Percentiles rank a stretch among this genome's conserved stretches.
These are phyloP conservation scores for Phaeotremella fagi DNA, from an alignment of 768 basidiomycete species.

Conservation along the genomic window DNA sequence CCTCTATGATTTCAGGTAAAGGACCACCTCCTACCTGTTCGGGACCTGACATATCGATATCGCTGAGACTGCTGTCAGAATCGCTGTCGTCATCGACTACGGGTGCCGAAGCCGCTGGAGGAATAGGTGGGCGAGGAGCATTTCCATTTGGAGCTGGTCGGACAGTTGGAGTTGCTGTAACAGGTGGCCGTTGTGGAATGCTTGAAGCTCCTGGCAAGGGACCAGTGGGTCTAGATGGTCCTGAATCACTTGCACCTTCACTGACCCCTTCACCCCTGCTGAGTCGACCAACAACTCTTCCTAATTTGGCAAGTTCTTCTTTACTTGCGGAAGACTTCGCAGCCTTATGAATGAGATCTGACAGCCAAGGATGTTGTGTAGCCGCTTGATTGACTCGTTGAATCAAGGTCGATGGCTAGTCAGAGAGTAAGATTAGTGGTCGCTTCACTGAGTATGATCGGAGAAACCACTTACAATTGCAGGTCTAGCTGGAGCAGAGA, in stretches of 20 bases:
- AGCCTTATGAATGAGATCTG: constrained; percentile 41
- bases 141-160: not conserved
- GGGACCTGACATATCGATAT: constrained; percentile 30
- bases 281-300: constrained; percentile 26
- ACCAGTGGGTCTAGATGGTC: not conserved
- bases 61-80: constrained; percentile 23
- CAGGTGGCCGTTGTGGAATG: not conserved
- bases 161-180: not conserved
- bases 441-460: too few species aligned
- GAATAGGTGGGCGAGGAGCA: not conserved
- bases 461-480: not conserved
- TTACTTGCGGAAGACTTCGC: constrained; percentile 32
- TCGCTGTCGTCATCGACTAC: constrained; percentile 7
- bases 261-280: constrained; percentile 30
- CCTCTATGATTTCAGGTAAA: not conserved
- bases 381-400: constrained; percentile 40
- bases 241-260: constrained; percentile 6
- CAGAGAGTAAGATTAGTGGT: not conserved
- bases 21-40: constrained; percentile 38
- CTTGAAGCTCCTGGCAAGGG: not conserved
- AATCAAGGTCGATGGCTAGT: constrained; percentile 23
- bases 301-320: constrained; percentile 35
- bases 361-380: constrained; percentile 32
- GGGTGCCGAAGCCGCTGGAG: not conserved
- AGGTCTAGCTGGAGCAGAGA: not conserved